Base-by-base conservation (phyloP, 2,329 filamentous ascomycete genomes). In the Diaporthe destruens region DNA sequence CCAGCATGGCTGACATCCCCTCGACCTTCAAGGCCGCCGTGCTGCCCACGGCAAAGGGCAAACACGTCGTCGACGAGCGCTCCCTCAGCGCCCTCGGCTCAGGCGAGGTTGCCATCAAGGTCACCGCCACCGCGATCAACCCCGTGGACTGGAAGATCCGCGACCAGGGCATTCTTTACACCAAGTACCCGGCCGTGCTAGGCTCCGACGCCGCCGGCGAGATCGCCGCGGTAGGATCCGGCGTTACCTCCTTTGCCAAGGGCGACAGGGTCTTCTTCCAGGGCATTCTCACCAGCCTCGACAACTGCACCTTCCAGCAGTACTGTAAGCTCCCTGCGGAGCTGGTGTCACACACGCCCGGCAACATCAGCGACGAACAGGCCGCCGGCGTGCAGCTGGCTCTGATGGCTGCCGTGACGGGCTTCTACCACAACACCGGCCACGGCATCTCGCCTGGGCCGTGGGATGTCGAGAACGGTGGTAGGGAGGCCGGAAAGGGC, bases 261-360 rank as follows among this genome's bases (percentile, higher is more conserved):
- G 82, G 82, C 9, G 81, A 84, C 73, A 78, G 81, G 23, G 80
- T 83, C 34, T 81, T 82, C 75, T 82, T 82, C 75, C 78, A 80
- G 59, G 81, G 81, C 6, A 80, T 82, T 20, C 71, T 82, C 6
- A 76, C 75, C n/a, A 77, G 78, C 39, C 76, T 76, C 44, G 75
- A 80, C 56, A 74, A 76, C 1, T 77, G 75, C 0, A 81, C 81
- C 0, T 83, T 82, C 75, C 82, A 83, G 74, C 79, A 83, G 68
- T 83, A 82, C 72, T 78, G 78, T 74, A 79, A 79, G 51, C 80
- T 81, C 68, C 78, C 79, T 3, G 79, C 79, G 0, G 76, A 76
- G 6, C 76, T 83, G 2, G 76, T 81, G 0, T 78, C 75, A 23
- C 80, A 79, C 67, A 80, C 80, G 0, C 82, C 82, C 0, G 51